Evolutionary conservation across 106 monocot genomes (phyloP).

Genomic region (Dendrobium catenatum): DNA sequence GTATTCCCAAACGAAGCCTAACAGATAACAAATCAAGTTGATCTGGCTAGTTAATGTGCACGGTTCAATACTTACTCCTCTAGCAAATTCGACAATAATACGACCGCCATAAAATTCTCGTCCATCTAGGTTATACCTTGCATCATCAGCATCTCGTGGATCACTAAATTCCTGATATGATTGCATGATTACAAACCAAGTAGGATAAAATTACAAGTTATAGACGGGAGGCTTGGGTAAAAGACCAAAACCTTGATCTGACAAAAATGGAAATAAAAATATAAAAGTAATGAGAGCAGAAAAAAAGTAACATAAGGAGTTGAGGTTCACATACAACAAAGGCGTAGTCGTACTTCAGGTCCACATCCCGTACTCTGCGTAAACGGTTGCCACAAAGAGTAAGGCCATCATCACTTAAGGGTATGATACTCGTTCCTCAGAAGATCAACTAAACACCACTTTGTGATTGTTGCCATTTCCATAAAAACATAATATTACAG

Average conservation of each 20-base stretch:
- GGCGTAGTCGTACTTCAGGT: slow-evolving; percentile 98
- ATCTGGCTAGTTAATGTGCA: too few species aligned
- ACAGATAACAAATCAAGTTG: too few species aligned
- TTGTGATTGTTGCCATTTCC: slow-evolving; percentile 66
- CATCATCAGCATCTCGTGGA: slow-evolving; percentile 95
- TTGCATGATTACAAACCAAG: not conserved
- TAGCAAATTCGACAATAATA: slow-evolving; percentile 83
- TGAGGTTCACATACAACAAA: slow-evolving; percentile 69
- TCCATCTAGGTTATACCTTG: slow-evolving; percentile 74
- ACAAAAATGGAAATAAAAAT: not conserved
- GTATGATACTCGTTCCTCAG: slow-evolving; percentile 45
- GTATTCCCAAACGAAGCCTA: not conserved
- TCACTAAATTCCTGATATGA: slow-evolving; percentile 73
- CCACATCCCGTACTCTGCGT: slow-evolving; percentile 99
- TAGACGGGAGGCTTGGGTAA: not conserved
- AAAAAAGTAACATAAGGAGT: not conserved
- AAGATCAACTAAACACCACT: slow-evolving; percentile 70
- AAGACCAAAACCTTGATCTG: not conserved
- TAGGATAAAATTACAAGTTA: not conserved
- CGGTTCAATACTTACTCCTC: slow-evolving; percentile 44
- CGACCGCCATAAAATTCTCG: slow-evolving; percentile 90
- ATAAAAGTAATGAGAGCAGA: not conserved
- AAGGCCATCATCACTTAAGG: slow-evolving; percentile 85
- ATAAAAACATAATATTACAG: slow-evolving; percentile 80
- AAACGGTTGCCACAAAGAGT: slow-evolving; percentile 94